Percentiles rank a stretch among this genome's conserved stretches.
These are phyloP conservation scores for Adansonia gregorii DNA, from an alignment of 441 rosid species.

Conservation along the genomic window DNA sequence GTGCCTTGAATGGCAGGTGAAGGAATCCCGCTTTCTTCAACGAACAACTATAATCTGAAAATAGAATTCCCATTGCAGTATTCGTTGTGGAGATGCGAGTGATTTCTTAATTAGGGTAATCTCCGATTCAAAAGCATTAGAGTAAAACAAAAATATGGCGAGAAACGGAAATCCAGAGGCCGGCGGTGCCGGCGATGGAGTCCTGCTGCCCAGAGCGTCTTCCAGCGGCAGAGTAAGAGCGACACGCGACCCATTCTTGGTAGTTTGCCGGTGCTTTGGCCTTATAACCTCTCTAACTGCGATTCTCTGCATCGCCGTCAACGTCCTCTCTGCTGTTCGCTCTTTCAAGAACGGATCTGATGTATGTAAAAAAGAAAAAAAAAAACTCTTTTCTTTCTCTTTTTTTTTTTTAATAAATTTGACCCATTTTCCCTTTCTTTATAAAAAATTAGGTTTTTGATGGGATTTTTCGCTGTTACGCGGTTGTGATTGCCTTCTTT, in stretches of 20 bases:
- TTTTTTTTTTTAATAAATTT: background rate
- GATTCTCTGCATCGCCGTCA: slow-evolving; percentile 77
- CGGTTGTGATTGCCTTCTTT: slow-evolving; percentile 66
- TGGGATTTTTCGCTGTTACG: slow-evolving; percentile 91
- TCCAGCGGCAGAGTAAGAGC: slow-evolving; percentile 35
- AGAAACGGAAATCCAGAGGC: slow-evolving; percentile 31
- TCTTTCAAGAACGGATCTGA: slow-evolving; percentile 76
- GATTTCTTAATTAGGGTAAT: background rate
- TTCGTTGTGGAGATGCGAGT: background rate
- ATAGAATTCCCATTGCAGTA: background rate
- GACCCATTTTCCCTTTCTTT: background rate
- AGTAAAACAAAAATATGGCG: slow-evolving; percentile 31
- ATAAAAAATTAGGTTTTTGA: slow-evolving; percentile 54
- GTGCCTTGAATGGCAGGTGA: slow-evolving; percentile 44
- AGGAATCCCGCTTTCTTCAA: slow-evolving; percentile 38
- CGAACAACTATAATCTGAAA: background rate
- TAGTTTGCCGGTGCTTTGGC: slow-evolving; percentile 78
- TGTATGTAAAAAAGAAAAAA: slow-evolving; percentile 38
- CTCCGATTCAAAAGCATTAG: background rate
- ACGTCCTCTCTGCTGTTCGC: slow-evolving; percentile 79
- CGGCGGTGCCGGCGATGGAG: slow-evolving; percentile 30
- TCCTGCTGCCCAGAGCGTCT: slow-evolving; percentile 14
- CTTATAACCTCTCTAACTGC: slow-evolving; percentile 67
- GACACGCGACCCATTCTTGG: slow-evolving; percentile 64
- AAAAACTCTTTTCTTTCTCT: too few species aligned